phyloP scores from a whole-genome alignment of 257 asterid genomes.

The Paulownia fortunei region DNA sequence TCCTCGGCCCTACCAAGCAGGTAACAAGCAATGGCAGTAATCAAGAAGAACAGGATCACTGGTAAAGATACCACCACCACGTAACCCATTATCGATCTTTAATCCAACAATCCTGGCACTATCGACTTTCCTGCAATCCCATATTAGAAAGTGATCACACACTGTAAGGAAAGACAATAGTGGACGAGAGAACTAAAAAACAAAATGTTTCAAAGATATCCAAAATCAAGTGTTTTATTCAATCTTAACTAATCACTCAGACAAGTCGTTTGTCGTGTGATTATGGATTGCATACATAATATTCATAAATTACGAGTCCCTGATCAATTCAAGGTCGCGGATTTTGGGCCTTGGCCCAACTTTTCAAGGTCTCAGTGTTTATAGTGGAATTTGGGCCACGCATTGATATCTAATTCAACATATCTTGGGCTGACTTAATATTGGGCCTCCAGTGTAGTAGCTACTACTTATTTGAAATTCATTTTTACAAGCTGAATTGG shows the following conservation, averaged over 20 bases:
- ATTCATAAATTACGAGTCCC: background rate
- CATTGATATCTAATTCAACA: no score
- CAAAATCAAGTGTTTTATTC: no score
- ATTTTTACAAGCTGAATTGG: background rate
- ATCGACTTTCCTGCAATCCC: no score
- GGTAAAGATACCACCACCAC: slow-evolving; percentile 66
- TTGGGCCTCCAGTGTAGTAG: background rate
- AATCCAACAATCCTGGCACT: background rate
- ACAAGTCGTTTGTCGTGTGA: background rate
- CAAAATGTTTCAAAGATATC: no score
- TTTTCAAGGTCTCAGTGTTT: no score
- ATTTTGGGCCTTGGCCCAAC: no score
- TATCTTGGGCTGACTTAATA: background rate
- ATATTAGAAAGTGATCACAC: no score
- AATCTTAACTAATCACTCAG: background rate
- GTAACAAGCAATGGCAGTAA: slow-evolving; percentile 60
- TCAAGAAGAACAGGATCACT: slow-evolving; percentile 52
- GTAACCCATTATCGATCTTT: slow-evolving; percentile 48
- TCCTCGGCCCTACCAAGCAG: slow-evolving; percentile 59
- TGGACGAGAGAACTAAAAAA: no score
- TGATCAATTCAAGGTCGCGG: no score
- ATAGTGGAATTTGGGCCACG: no score
- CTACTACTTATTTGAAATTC: no score
- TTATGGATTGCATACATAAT: background rate
- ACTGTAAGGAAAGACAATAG: no score